These are phyloP conservation scores for Caryocar brasiliense DNA, from an alignment of 441 rosid genomes.

Conservation along the genomic window DNA sequence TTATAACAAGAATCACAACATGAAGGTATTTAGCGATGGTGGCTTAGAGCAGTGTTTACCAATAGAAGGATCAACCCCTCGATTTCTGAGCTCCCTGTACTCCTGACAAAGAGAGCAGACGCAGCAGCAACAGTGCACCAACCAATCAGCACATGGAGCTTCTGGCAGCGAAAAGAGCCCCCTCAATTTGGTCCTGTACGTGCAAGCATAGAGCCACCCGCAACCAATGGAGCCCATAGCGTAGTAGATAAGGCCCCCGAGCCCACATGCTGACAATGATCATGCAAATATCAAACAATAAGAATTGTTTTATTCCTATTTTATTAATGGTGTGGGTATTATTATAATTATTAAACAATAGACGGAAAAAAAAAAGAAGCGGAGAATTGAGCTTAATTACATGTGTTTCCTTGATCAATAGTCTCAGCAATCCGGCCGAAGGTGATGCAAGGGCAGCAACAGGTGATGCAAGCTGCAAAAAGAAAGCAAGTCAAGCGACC, in stretches of 20 bases:
- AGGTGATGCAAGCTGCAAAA: slow-evolving; percentile 28
- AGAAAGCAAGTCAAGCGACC: too few relatives aligned
- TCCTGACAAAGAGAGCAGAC: slow-evolving; percentile 41
- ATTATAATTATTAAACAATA: too few relatives aligned
- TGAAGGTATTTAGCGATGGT: not conserved
- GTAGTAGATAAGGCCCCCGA: slow-evolving; percentile 20
- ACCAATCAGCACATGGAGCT: slow-evolving; percentile 29
- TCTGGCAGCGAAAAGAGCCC: slow-evolving; percentile 34
- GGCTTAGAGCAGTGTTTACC: slow-evolving; percentile 3
- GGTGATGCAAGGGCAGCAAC: slow-evolving; percentile 43
- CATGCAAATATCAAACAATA: too few relatives aligned
- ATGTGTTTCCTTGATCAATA: slow-evolving; percentile 33
- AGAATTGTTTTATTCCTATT: too few relatives aligned
- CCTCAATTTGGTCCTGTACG: slow-evolving; percentile 33
- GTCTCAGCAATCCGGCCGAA: slow-evolving; percentile 47
- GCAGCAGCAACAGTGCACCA: slow-evolving; percentile 34
- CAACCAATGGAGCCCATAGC: slow-evolving; percentile 26
- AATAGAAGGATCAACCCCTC: slow-evolving; percentile 35
- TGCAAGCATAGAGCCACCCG: slow-evolving; percentile 31
- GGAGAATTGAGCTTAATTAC: slow-evolving; percentile 14
- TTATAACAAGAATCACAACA: too few relatives aligned
- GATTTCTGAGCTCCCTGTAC: slow-evolving; percentile 40
- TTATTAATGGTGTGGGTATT: too few relatives aligned
- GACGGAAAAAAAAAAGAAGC: not conserved
- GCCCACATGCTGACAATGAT: slow-evolving; percentile 31